These are phyloP conservation scores for Pigoraptor vietnamica DNA, from an alignment of 78 protist species.

Conservation along the genomic window DNA sequence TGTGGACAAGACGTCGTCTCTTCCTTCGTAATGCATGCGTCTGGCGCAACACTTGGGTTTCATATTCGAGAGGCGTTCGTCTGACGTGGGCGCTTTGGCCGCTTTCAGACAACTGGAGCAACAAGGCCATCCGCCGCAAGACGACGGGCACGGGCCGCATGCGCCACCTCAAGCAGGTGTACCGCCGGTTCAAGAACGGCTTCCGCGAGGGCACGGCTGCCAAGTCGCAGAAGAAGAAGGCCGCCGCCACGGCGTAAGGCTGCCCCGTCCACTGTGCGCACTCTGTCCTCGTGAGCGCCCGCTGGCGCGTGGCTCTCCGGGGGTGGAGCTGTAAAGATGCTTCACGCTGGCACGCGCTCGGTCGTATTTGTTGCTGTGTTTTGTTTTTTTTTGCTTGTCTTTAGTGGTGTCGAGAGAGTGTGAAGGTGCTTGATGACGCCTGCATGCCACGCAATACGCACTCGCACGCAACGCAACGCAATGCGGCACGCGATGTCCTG, in stretches of 20 bases:
- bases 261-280: neutral
- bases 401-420: too few relatives aligned
- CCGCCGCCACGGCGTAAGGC: neutral
- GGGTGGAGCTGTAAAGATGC: too few relatives aligned
- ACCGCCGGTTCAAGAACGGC: conserved; percentile 78
- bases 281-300: too few relatives aligned
- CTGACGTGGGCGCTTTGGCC: neutral
- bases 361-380: too few relatives aligned
- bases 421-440: too few relatives aligned
- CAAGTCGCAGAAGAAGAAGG: neutral
- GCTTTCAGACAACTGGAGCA: conserved; percentile 68
- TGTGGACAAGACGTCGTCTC: too few relatives aligned
- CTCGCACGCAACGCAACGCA: neutral
- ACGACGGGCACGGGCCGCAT: conserved; percentile 98
- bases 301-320: too few relatives aligned
- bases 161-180: conserved; percentile 76
- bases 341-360: too few relatives aligned
- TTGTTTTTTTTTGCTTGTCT: too few relatives aligned
- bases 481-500: neutral
- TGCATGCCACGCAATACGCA: neutral
- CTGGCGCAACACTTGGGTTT: too few relatives aligned
- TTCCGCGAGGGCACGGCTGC: conserved; percentile 62
- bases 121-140: conserved; percentile 91
- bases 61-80: neutral
- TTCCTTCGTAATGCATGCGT: too few relatives aligned